A percentile compares a stretch with the other conserved stretches of the same genome.
phyloP scores from a whole-genome alignment of 306 rosid genomes.

The Macrotyloma uniflorum region DNA sequence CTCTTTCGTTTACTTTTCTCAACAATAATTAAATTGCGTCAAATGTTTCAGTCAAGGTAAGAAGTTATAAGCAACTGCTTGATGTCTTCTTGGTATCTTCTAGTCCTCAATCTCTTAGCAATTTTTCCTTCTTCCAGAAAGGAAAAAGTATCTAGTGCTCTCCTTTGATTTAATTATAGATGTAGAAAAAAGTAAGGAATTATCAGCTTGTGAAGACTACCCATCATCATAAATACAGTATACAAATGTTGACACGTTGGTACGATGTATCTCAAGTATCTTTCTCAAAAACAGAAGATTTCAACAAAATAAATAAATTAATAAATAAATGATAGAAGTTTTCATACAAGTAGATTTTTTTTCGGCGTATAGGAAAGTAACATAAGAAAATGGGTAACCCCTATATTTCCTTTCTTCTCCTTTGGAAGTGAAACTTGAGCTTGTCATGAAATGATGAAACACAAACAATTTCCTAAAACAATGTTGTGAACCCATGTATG shows the following conservation, averaged over 20 bases:
- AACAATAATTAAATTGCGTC: background rate
- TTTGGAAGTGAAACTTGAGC: constrained; percentile 42
- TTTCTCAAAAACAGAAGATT: background rate
- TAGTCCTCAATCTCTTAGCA: background rate
- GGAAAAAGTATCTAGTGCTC: too few species aligned
- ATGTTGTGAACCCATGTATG: constrained; percentile 43
- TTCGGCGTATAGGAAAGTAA: background rate
- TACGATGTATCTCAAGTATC: background rate
- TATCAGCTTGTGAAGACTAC: background rate
- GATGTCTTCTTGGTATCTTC: background rate
- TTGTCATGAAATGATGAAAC: constrained; percentile 41
- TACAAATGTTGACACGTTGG: constrained; percentile 2
- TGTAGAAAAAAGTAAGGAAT: background rate
- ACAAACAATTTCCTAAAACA: constrained; percentile 43
- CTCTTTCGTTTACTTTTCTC: background rate
- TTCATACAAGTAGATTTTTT: constrained; percentile 45
- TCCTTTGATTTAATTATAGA: too few species aligned
- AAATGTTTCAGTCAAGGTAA: background rate
- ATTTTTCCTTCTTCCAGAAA: background rate
- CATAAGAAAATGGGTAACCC: constrained; percentile 31
- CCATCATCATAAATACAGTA: background rate
- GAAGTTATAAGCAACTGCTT: background rate
- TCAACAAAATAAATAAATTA: constrained; percentile 32
- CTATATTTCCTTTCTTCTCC: constrained; percentile 42
- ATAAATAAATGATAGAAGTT: constrained; percentile 31